Evolutionary conservation across 2,329 filamentous ascomycete species (phyloP), one percentile per base, ranked within the genome.

Genomic region (Trichoderma oligosporum): DNA sequence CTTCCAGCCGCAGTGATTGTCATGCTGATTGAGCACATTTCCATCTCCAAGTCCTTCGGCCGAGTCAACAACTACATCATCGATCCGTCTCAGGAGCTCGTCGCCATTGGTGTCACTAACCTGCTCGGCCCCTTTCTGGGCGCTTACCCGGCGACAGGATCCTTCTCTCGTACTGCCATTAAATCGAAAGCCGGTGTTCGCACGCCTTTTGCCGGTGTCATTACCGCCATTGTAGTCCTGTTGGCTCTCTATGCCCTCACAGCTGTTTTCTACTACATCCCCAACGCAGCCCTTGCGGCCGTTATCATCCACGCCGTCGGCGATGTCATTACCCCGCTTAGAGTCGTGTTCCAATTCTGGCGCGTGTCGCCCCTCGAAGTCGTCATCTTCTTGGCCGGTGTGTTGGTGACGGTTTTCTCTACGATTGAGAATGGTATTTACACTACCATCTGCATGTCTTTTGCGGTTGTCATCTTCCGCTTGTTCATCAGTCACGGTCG

Each of bases 161-260:
- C 91, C 2, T 96, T 96, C 78, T 93, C 89, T 7, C 84, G 91
- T 60, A 96, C 91, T 20, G 91, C 91, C 49, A 95, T 96, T 77
- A 95, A 95, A 73, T 89, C 91, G n/a, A 96, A 96, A 74, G 89
- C 91, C 53, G 91, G 91, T 68, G 91, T 95, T 1, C 85, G 91
- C 39, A 96, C 90, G 4, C 91, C 91, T 1, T 84, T 95, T 56
- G 91, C 89, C 31, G 91, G 91, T 78, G 82, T 93, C 45, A 90
- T 95, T 61, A 96, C 91, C 9, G 91, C 87, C 1, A 60, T 90
- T 18, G 83, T 96, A 9, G 91, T 96, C 7, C 77, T 96, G 2
- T 77, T 96, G 9, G 90, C 91, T 16, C 86, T 94, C 58, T 96
- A 96, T 66, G 90, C 88, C 16, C 78, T 96, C 24, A 84, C 91